Evolutionary conservation across 225 moss, liverwort and hornwort species (phyloP).

Genomic region (Takakia lepidozioides): DNA sequence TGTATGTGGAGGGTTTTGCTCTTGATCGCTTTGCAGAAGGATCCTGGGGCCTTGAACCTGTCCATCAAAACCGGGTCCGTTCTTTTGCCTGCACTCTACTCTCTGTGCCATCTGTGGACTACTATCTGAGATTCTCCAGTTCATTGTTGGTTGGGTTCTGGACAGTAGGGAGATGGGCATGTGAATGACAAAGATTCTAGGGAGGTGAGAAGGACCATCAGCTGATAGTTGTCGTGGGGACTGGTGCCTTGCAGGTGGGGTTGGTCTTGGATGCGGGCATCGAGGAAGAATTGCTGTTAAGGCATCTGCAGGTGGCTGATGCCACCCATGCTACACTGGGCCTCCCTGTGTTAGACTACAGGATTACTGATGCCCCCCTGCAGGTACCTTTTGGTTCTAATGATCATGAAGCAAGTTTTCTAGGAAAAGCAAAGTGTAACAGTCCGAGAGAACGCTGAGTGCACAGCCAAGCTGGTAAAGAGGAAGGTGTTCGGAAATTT

Average conservation of each 20-base stretch:
- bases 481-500: no score
- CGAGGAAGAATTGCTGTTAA: slow-evolving; percentile 69
- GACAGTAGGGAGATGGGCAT: no score
- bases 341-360: slow-evolving; percentile 79
- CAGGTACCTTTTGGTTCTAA: slow-evolving; percentile 30
- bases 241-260: slow-evolving; percentile 51
- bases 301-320: slow-evolving; percentile 88
- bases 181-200: no score
- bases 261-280: slow-evolving; percentile 80
- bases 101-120: neutral
- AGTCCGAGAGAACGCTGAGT: no score
- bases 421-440: no score
- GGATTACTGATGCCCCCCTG: slow-evolving; percentile 65
- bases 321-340: slow-evolving; percentile 83
- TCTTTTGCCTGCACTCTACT: neutral
- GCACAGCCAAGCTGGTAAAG: no score
- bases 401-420: no score
- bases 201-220: no score
- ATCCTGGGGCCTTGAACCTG: slow-evolving; percentile 84
- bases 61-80: slow-evolving; percentile 82
- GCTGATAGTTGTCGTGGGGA: slow-evolving; percentile 1
- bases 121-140: no score
- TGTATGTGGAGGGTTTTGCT: slow-evolving; percentile 91
- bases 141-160: no score
- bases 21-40: slow-evolving; percentile 95